phyloP scores from a whole-genome alignment of 2,329 filamentous ascomycete species.

The Cytospora mali region DNA sequence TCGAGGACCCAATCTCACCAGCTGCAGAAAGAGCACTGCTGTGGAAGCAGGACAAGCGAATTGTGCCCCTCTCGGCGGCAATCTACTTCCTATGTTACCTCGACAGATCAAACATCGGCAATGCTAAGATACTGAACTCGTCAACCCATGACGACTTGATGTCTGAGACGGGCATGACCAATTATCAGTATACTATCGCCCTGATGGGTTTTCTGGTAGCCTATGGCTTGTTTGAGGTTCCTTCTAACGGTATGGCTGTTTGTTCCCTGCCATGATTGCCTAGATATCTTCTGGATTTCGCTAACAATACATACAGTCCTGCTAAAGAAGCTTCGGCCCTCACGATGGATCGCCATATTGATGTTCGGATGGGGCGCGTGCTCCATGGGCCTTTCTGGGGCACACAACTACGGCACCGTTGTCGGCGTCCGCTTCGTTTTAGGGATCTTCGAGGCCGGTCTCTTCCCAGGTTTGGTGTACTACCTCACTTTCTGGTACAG shows the following conservation, averaged over 20 bases:
- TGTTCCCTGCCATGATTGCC: neutral
- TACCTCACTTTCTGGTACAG: slow-evolving; percentile 76
- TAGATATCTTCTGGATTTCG: no score
- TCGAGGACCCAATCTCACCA: slow-evolving; percentile 3
- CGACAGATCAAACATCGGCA: slow-evolving; percentile 64
- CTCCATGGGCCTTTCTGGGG: slow-evolving; percentile 67
- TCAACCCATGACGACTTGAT: slow-evolving; percentile 62
- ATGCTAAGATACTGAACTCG: slow-evolving; percentile 65
- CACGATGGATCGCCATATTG: slow-evolving; percentile 65
- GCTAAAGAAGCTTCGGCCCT: slow-evolving; percentile 62
- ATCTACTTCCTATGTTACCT: slow-evolving; percentile 61
- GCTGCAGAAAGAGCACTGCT: slow-evolving; percentile 22
- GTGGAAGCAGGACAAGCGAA: slow-evolving; percentile 53
- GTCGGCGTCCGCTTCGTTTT: slow-evolving; percentile 67
- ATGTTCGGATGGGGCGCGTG: slow-evolving; percentile 67
- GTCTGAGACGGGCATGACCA: slow-evolving; percentile 60
- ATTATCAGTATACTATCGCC: slow-evolving; percentile 57
- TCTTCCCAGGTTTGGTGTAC: slow-evolving; percentile 54
- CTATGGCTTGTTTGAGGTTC: slow-evolving; percentile 60
- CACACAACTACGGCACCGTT: slow-evolving; percentile 62
- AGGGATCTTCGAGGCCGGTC: slow-evolving; percentile 68
- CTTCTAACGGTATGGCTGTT: slow-evolving; percentile 52
- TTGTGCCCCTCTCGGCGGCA: slow-evolving; percentile 55
- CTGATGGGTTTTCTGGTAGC: slow-evolving; percentile 63
- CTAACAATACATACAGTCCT: slow-evolving; percentile 41